phyloP scores from a whole-genome alignment of 805 yeast genomes.

The Yarrowia keelungensis region DNA sequence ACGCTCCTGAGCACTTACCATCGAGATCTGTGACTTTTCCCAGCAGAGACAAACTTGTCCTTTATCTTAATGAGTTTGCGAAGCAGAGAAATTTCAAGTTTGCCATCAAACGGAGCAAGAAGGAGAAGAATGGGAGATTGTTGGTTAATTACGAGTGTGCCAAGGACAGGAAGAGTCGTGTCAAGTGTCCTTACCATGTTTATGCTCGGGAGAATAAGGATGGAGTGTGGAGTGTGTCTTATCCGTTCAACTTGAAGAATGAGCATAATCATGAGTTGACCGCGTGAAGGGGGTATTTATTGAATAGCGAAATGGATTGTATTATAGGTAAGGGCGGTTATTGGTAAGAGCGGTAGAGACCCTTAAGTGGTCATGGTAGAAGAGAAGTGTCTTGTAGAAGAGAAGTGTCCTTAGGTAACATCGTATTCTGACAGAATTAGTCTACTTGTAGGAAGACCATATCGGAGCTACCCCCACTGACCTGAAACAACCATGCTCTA shows the following conservation, averaged over 20 bases:
- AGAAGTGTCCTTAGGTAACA: no score
- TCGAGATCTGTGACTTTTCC: conserved; percentile 9
- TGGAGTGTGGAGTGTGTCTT: conserved; percentile 16
- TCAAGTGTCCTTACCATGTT: conserved; percentile 16
- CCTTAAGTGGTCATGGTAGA: no score
- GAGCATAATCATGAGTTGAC: conserved; percentile 22
- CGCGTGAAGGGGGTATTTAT: not conserved
- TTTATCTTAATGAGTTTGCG: not conserved
- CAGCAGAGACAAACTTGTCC: not conserved
- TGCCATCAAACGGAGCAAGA: conserved; percentile 17
- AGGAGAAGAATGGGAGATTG: conserved; percentile 1
- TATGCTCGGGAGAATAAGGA: conserved; percentile 20
- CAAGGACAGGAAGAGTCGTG: not conserved
- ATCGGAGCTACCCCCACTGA: no score
- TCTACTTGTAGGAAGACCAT: no score
- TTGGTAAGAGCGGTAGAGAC: no score
- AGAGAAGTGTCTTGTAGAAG: no score
- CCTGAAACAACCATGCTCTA: no score
- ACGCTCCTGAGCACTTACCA: conserved; percentile 9
- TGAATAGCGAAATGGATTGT: no score
- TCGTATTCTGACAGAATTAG: no score
- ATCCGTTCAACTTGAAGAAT: conserved; percentile 8
- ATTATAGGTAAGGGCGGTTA: no score
- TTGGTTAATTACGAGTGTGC: conserved; percentile 5
- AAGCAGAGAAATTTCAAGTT: conserved; percentile 10